Evolutionary conservation across 805 yeast genomes (phyloP), one percentile per base, ranked within the genome.

Genomic region (Candida nonsorbophila): DNA sequence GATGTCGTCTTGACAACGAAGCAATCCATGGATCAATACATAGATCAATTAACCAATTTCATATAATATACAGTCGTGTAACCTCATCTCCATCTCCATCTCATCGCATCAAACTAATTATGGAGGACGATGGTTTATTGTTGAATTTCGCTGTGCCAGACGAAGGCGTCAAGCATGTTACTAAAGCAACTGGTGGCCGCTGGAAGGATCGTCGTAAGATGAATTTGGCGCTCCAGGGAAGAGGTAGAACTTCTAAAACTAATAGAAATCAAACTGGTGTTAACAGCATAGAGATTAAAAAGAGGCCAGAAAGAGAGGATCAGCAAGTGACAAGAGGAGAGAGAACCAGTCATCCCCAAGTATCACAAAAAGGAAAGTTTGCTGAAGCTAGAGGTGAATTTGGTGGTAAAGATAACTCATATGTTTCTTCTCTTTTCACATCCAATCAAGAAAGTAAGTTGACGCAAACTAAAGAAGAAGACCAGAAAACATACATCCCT

Each of bases 401-500:
- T 29, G 78, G 77, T 5, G 80, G 80, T 4, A 67, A 62, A 34
- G 64, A 71, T 38, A 70, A 72, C 40, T 77, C 90, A 6, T 77
- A 79, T 43, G 86, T 90, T 3, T 84, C 97, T 0, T 90, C 97
- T 1, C 60, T 90, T 29, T 90, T 90, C 65, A 62, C 69, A 1
- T 55, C 67, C 16, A 62, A 62, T 35, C 45, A 38, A 14, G 32
- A 41, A 14, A 72, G 88, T 0, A 73, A 82, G 2, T 77, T 79
- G 38, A 45, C 59, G 7, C 59, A 53, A 3, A 56, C 67, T 28
- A 61, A 64, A 14, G 17, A 24, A 4, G 26, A 26, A 12, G 11
- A 27, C 14, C 22, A 25, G 15, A 61, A 62, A 13, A 42, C 50
- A 5, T 41, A 49, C 19, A 30, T 38, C 4, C 84, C 94, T 1